These are phyloP conservation scores for Geranium brycei DNA, from an alignment of 345 rosid species.

Conservation along the genomic window DNA sequence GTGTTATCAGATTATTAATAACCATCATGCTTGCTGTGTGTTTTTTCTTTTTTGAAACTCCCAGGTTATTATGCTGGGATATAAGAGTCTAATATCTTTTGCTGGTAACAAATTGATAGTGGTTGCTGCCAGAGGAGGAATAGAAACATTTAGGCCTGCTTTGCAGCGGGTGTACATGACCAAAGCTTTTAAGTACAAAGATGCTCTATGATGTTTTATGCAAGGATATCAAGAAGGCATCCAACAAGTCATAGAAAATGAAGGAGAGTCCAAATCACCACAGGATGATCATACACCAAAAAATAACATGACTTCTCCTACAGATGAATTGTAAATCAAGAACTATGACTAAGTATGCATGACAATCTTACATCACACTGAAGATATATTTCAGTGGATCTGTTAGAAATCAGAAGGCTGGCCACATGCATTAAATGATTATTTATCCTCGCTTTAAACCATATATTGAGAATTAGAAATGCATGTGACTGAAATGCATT, in stretches of 20 bases:
- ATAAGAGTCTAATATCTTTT: not conserved
- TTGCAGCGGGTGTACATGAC: conserved; percentile 52
- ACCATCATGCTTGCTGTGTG: not conserved
- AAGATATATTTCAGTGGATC: too few relatives aligned
- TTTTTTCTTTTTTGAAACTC: not conserved
- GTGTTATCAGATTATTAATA: not conserved
- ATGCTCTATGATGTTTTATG: conserved; percentile 45
- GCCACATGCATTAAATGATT: too few relatives aligned
- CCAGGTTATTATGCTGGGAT: not conserved
- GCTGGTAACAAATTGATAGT: conserved; percentile 22
- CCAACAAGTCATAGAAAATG: conserved; percentile 42
- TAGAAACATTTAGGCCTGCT: conserved; percentile 22
- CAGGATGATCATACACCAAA: conserved; percentile 12
- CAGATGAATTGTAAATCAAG: not conserved
- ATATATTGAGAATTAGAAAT: too few relatives aligned
- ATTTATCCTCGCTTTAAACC: too few relatives aligned
- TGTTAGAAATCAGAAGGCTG: too few relatives aligned
- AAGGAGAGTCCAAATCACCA: conserved; percentile 22
- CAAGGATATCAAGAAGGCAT: conserved; percentile 20
- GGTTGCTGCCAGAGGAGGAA: conserved; percentile 73
- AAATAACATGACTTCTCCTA: conserved; percentile 7
- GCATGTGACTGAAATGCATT: too few relatives aligned
- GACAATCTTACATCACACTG: not conserved
- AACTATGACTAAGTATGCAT: not conserved
- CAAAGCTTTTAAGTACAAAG: conserved; percentile 55